These are phyloP conservation scores for Saccharomyces pastorianus DNA, from an alignment of 1,139 yeast species.

Conservation along the genomic window DNA sequence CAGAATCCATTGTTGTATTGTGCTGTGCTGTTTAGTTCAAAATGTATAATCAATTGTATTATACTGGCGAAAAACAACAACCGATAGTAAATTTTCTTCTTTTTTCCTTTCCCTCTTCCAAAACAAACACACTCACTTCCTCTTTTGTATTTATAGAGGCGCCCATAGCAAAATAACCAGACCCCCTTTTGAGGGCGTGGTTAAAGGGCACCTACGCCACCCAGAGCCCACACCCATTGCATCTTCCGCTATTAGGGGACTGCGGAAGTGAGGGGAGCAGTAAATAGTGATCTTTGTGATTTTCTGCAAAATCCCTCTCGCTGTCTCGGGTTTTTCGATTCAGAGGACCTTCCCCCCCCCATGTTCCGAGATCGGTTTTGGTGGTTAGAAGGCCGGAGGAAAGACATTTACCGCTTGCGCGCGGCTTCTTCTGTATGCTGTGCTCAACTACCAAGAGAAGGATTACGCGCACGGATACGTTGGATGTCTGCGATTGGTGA, in stretches of 20 bases:
- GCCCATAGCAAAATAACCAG: not conserved
- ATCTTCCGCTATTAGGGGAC: not conserved
- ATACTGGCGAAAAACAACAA: not conserved
- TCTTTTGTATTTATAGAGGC: not conserved
- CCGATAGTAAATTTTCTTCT: not conserved
- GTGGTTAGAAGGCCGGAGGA: not conserved
- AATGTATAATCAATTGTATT: not conserved
- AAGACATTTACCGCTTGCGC: not conserved
- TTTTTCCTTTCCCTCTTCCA: not conserved
- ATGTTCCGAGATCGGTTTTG: not conserved
- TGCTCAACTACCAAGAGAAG: not conserved
- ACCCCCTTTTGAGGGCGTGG: not conserved
- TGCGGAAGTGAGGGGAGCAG: not conserved
- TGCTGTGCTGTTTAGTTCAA: not conserved
- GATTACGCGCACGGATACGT: not conserved
- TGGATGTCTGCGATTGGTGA: not conserved
- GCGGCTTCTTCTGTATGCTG: not conserved
- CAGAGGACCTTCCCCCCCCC: not conserved
- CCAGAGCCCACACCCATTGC: not conserved
- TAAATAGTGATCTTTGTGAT: not conserved
- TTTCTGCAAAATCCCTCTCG: not conserved
- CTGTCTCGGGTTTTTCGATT: not conserved
- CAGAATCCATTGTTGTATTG: constrained; percentile 17
- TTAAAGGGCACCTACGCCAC: not conserved
- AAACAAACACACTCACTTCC: not conserved